Base-by-base conservation (phyloP, 768 basidiomycete genomes). In the Tylopilus vinaceipallidus region DNA sequence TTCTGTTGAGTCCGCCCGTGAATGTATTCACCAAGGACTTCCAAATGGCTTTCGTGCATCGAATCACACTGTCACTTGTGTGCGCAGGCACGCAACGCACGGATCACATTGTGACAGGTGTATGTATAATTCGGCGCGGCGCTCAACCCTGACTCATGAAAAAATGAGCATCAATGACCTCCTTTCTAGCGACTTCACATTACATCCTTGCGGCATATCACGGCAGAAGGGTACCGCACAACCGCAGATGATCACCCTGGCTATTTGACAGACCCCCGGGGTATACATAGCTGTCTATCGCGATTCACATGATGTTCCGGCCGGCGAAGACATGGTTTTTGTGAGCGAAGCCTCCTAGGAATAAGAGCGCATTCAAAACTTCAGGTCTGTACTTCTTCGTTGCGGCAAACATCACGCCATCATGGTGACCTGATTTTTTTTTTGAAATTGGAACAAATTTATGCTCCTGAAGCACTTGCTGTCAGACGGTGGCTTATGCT, bases 151-250 rank as follows among this genome's bases (percentile, higher is more conserved):
- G 59, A 35, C 19, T 35, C 34, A 41, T 35, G 34, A 39, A 47
- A 35, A 29, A 48, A 37, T 9, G 26, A 6, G 2, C 1, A 13
- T 20, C 27, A 8, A 40, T 40, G 26, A 16, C 47, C 33, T 48
- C 40, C 24, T 41, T 56, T 41, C 33, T 7, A 32, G 32, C 39
- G 39, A 47, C 19, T 47, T 60, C 61, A 49, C 49, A 47, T 47
- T n/a, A 33, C 41, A 19, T 20, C 50, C 23, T 23, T 54, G 54
- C 57, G 61, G 52, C 52, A 56, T 42, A 47, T 23, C 54, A 50
- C 57, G 61, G 52, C 52, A 56, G 48, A 47, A 30, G 40, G 54
- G 44, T 54, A 33, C 47, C 45, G 41, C 9, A 7, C 33, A 23
- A 20, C 17, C 36, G 24, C 36, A 38, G 38, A 52, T 29, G 36